Evolutionary conservation across 192 early-diverging fungal species (phyloP), one percentile per base, ranked within the genome.

Genomic region (Coemansia sp.): DNA sequence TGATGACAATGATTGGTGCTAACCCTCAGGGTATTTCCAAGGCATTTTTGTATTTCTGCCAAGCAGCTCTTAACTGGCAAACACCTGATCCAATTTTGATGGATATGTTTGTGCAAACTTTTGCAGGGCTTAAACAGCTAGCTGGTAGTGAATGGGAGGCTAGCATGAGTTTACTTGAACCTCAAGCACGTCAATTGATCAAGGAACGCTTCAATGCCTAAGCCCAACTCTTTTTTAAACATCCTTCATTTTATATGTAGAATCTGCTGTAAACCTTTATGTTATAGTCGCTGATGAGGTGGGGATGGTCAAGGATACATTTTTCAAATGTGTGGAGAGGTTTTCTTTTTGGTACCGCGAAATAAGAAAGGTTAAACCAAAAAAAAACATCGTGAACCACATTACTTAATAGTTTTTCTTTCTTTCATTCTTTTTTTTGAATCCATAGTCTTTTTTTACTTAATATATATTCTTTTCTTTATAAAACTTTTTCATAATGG

Each of bases 1-100:
- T 99, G 58, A 96, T 93, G 75, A 82, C 85, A 27, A 89, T 98
- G 85, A 92, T 97, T 36, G 78, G 88, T 50, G 66, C 81, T 33
- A 97, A 97, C 67, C 95, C 97, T 13, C 81, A 93, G 41, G 93
- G 85, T 13, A 84, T 87, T 50, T 69, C 77, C 29, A 81, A 81
- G 64, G 80, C 77, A 27, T 82, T 93, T 55, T 60, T 82, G 34
- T 79, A 73, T 41, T 90, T 94, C 67, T 92, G 90, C 53, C 84
- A 86, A 60, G 89, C 92, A 10, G 80, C 91, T 9, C 80, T 82
- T 46, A 81, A 82, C 64, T 94, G 88, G 82, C 83, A 84, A 45
- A 80, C 79, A 15, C 84, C 85, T 17, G 68, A 72, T 22, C 42
- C 50, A 14, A 32, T 33, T 17, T 53, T 77, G 49, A 50, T 64